phyloP scores from a whole-genome alignment of 805 yeast genomes.

The Pichia deserticola region DNA sequence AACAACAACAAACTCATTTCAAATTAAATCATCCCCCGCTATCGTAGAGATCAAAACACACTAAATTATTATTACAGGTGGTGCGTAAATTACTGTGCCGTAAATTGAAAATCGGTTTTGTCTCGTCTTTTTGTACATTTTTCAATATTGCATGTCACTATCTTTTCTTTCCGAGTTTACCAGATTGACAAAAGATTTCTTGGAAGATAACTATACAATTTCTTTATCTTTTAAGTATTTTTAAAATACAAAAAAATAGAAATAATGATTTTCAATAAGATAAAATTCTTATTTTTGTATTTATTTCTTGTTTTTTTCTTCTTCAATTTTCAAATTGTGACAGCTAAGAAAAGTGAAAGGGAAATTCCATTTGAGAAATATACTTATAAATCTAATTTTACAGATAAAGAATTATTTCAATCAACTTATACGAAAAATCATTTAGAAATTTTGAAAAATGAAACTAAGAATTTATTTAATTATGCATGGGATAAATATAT shows the following conservation, averaged over 20 bases:
- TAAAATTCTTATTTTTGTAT: too few species aligned
- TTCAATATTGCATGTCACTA: too few species aligned
- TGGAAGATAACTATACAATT: too few species aligned
- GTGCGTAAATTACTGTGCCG: too few species aligned
- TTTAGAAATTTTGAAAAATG: conserved; percentile 25
- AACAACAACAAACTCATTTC: too few species aligned
- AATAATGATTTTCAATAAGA: neutral
- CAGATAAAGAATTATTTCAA: conserved; percentile 17
- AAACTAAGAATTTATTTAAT: conserved; percentile 51
- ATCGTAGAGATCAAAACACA: too few species aligned
- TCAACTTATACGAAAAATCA: conserved; percentile 23
- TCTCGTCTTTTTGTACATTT: too few species aligned
- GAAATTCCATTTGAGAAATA: conserved; percentile 6
- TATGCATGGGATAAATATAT: conserved; percentile 74
- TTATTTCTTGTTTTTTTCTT: neutral
- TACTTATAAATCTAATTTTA: conserved; percentile 11
- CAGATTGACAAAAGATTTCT: too few species aligned
- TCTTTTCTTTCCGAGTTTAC: too few species aligned
- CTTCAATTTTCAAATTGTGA: neutral
- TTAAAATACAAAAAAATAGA: neutral
- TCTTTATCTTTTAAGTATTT: neutral
- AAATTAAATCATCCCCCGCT: too few species aligned
- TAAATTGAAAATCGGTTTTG: too few species aligned
- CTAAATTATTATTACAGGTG: too few species aligned
- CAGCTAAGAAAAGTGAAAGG: neutral